Evolutionary conservation across 805 yeast genomes (phyloP), one percentile per base, ranked within the genome.

Genomic region (Kuraishia ogatae): DNA sequence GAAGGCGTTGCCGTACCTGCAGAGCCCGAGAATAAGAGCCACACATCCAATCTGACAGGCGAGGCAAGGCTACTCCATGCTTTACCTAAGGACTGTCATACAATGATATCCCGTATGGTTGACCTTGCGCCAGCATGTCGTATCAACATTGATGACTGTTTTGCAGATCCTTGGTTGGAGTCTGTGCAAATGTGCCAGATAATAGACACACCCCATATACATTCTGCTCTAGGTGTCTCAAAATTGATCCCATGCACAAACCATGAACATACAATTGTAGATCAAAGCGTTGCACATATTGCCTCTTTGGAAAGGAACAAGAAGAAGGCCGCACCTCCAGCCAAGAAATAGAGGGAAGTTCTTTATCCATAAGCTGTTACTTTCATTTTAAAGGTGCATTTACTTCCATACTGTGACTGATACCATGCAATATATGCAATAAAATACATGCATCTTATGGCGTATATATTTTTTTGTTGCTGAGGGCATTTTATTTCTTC

Each of bases 281-380:
- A 91, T 61, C 96, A 89, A 67, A 84, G 89, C 57, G 96, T 89
- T 62, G 98, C 98, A 0, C 98, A 92, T 68, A 92, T 92, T 71
- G 97, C 97, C 11, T 86, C 92, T 57, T 78, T 92, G 60, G 97
- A 92, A 66, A 88, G 84, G 75, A 88, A 84, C 66, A 92, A 89
- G 72, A 81, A 78, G 66, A 73, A 80, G 65, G 53, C 56, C 43
- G 59, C 43, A 17, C 43, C 43, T 7, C 17, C 43, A 35, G 43
- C 43, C 43, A 35, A 35, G 43, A 35, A 35, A 15, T 35, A 35
- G 43, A 8, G 4, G 10, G 10, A 26, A 10, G 29, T 26, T 26
- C 29, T 10, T 26, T 6, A 10, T 26, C 10, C 8, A 26, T 10
- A 35, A 35, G 13, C 17, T 35, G 13, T 35, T 7, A 35, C 43